phyloP scores from a whole-genome alignment of 2,329 filamentous ascomycete species.

The Magnaporthales sp. region DNA sequence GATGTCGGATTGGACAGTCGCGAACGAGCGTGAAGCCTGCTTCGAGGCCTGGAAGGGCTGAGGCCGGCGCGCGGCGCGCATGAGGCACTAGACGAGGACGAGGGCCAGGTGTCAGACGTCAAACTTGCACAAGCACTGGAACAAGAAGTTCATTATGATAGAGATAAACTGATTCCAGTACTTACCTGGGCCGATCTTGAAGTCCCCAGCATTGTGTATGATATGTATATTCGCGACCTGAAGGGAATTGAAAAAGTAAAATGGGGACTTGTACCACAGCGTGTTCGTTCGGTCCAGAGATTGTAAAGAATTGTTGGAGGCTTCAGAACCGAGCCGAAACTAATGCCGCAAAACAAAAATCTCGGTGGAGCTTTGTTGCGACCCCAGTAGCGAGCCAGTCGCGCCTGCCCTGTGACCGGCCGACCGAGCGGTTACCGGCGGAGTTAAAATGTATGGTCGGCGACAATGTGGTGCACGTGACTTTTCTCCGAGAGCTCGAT shows the following conservation, averaged over 20 bases:
- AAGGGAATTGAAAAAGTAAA: neutral
- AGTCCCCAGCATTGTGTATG: neutral
- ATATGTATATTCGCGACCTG: neutral
- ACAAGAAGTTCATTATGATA: neutral
- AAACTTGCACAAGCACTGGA: neutral
- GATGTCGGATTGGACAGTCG: slow-evolving; percentile 86
- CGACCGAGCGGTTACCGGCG: slow-evolving; percentile 3
- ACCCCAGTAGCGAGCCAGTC: neutral
- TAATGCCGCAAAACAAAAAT: slow-evolving; percentile 4
- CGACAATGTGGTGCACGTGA: neutral
- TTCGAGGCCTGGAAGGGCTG: slow-evolving; percentile 26
- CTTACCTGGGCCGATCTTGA: slow-evolving; percentile 6
- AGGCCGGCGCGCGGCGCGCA: slow-evolving; percentile 16
- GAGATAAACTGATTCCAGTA: neutral
- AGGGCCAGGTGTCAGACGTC: neutral
- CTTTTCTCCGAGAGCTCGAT: neutral
- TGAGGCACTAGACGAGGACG: neutral
- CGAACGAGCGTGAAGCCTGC: slow-evolving; percentile 47
- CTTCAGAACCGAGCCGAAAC: slow-evolving; percentile 1
- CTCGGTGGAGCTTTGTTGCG: slow-evolving; percentile 2
- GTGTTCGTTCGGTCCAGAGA: neutral
- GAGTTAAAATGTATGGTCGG: neutral
- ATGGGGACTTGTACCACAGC: neutral
- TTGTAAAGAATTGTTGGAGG: neutral
- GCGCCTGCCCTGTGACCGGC: neutral